These are phyloP conservation scores for Podospora bellae-mahoneyi DNA, from an alignment of 495 filamentous ascomycete genomes.

Conservation along the genomic window DNA sequence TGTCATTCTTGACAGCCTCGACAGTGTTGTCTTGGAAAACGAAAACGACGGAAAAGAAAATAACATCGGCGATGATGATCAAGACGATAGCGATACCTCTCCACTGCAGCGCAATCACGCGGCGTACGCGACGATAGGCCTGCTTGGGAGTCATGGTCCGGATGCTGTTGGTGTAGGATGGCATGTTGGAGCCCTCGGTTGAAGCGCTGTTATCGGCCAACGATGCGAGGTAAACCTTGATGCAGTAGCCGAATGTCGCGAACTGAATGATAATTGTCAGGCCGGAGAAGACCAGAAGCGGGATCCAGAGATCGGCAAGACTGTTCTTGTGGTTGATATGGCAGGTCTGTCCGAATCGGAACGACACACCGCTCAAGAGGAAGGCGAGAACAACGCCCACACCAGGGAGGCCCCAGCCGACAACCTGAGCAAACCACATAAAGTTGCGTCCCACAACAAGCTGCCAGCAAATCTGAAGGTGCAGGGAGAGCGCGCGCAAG, in stretches of 20 bases:
- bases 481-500: conserved; percentile 83
- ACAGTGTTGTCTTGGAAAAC: conserved; percentile 75
- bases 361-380: conserved; percentile 86
- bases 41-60: conserved; percentile 89
- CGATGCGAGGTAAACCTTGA: conserved; percentile 87
- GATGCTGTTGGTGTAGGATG: conserved; percentile 75
- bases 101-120: conserved; percentile 93
- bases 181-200: conserved; percentile 67
- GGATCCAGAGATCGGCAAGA: conserved; percentile 84
- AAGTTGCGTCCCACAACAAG: conserved; percentile 81
- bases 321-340: conserved; percentile 86
- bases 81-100: conserved; percentile 81
- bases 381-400: conserved; percentile 70
- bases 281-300: conserved; percentile 73
- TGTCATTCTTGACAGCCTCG: conserved; percentile 51
- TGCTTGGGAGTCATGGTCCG: conserved; percentile 81
- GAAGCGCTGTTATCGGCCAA: conserved; percentile 67
- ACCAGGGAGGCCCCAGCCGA: conserved; percentile 80
- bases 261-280: conserved; percentile 79
- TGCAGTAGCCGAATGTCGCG: conserved; percentile 84
- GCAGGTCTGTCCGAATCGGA: conserved; percentile 85
- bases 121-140: conserved; percentile 77
- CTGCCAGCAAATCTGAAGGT: conserved; percentile 98
- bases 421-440: conserved; percentile 77
- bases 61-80: conserved; percentile 81